These are phyloP conservation scores for Clonostachys sp. DNA, from an alignment of 2,329 filamentous ascomycete species.

Conservation along the genomic window DNA sequence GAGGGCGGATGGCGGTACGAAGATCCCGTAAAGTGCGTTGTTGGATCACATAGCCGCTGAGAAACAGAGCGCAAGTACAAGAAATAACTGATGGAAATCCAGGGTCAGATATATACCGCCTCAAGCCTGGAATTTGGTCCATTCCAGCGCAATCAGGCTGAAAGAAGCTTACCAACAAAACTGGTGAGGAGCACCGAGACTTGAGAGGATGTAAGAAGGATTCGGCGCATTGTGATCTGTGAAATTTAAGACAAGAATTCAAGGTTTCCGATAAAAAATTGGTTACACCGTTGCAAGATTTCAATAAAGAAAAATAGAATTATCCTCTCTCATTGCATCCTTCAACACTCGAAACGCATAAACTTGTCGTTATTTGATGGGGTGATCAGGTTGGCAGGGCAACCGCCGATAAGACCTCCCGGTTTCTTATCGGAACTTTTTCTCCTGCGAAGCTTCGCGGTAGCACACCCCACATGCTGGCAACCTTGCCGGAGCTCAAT, in stretches of 20 bases:
- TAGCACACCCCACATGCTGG: too few relatives aligned
- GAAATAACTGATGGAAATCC: constrained; percentile 51
- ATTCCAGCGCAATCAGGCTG: background rate
- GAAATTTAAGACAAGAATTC: background rate
- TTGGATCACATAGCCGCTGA: constrained; percentile 83
- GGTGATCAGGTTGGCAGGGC: constrained; percentile 22
- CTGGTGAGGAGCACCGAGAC: constrained; percentile 65
- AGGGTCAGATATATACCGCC: background rate
- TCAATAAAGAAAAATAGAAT: too few relatives aligned
- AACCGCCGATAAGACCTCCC: constrained; percentile 19
- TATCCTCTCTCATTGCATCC: too few relatives aligned
- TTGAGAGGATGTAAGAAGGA: constrained; percentile 66
- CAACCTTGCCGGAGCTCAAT: too few relatives aligned
- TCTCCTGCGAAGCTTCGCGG: too few relatives aligned
- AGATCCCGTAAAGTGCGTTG: constrained; percentile 79
- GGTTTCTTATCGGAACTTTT: too few relatives aligned
- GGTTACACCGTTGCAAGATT: background rate
- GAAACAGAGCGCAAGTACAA: constrained; percentile 78
- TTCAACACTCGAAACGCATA: too few relatives aligned
- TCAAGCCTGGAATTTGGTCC: constrained; percentile 1
- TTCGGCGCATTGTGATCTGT: constrained; percentile 21
- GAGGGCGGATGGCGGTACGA: constrained; percentile 62
- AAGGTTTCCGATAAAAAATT: background rate
- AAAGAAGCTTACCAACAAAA: constrained; percentile 48
- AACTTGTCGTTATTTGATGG: too few relatives aligned